phyloP scores from a whole-genome alignment of 2,329 filamentous ascomycete species.

The Venturia oleaginea region DNA sequence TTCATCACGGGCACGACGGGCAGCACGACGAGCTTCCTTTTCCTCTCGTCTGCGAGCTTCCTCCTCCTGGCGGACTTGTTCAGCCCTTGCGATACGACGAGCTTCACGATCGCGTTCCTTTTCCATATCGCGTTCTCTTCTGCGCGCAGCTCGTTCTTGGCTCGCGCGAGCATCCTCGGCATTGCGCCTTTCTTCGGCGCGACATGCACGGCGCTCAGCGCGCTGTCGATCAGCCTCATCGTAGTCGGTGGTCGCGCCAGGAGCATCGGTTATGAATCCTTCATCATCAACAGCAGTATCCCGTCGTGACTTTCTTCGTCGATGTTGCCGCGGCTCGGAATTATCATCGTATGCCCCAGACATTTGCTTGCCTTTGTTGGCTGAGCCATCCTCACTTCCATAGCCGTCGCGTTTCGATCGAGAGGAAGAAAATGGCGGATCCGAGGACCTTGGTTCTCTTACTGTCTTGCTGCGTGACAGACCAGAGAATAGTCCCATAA shows the following conservation, averaged over 20 bases:
- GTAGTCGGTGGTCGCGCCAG: slow-evolving; percentile 13
- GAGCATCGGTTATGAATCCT: slow-evolving; percentile 15
- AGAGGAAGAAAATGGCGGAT: slow-evolving; percentile 5
- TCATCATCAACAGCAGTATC: slow-evolving; percentile 10
- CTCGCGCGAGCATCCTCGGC: slow-evolving; percentile 13
- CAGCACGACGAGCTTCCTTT: slow-evolving; percentile 15
- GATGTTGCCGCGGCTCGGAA: slow-evolving; percentile 2
- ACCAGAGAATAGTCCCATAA: slow-evolving; percentile 15
- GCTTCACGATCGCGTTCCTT: slow-evolving; percentile 12
- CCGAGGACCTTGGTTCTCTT: not conserved
- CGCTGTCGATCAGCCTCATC: slow-evolving; percentile 15
- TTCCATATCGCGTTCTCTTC: slow-evolving; percentile 9
- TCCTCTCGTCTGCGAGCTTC: slow-evolving; percentile 12
- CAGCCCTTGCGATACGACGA: slow-evolving; percentile 10
- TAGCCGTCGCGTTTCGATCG: slow-evolving; percentile 9
- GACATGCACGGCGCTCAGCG: slow-evolving; percentile 14
- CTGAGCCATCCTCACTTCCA: slow-evolving; percentile 10
- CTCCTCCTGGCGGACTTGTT: slow-evolving; percentile 12
- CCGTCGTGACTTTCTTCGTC: slow-evolving; percentile 11
- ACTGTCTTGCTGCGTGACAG: slow-evolving; percentile 14
- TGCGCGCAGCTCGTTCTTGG: slow-evolving; percentile 10
- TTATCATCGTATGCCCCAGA: not conserved
- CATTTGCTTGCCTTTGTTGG: not conserved
- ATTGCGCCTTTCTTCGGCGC: slow-evolving; percentile 12
- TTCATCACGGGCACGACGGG: slow-evolving; percentile 16